Percentiles rank a stretch among this genome's conserved stretches.
phyloP scores from a whole-genome alignment of 2,329 filamentous ascomycete genomes.

The Chaetothyriales sp. region DNA sequence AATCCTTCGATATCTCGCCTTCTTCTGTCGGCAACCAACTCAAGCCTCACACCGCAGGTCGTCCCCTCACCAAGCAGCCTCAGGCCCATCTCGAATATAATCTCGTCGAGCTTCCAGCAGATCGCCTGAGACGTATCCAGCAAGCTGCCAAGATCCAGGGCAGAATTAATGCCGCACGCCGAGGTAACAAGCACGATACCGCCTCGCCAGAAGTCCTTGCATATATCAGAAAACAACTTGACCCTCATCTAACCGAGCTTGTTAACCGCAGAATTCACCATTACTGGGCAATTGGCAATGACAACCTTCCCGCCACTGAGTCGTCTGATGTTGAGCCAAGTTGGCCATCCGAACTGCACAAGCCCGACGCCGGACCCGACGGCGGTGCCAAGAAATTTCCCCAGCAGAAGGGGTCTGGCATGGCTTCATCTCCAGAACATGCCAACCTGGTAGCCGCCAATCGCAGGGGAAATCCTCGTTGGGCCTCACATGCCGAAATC shows the following conservation, averaged over 20 bases:
- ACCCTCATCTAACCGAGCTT: neutral
- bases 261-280: neutral
- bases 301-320: neutral
- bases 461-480: constrained; percentile 1
- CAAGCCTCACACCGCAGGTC: neutral
- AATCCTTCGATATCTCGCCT: no score
- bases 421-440: neutral
- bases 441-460: neutral
- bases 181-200: neutral
- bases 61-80: neutral
- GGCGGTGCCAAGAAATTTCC: neutral
- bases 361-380: no score
- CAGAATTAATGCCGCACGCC: neutral
- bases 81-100: neutral
- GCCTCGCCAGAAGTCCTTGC: neutral
- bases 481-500: constrained; percentile 8
- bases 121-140: neutral
- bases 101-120: neutral
- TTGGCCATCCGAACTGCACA: neutral
- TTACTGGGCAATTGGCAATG: neutral
- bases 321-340: neutral
- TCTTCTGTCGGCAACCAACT: neutral
- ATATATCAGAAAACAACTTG: neutral
- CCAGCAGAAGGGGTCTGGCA: neutral
- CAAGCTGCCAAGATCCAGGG: neutral